Percentiles rank a stretch among this genome's conserved stretches.
These are phyloP conservation scores for Odontarrhena argentea DNA, from an alignment of 345 rosid species.

Conservation along the genomic window DNA sequence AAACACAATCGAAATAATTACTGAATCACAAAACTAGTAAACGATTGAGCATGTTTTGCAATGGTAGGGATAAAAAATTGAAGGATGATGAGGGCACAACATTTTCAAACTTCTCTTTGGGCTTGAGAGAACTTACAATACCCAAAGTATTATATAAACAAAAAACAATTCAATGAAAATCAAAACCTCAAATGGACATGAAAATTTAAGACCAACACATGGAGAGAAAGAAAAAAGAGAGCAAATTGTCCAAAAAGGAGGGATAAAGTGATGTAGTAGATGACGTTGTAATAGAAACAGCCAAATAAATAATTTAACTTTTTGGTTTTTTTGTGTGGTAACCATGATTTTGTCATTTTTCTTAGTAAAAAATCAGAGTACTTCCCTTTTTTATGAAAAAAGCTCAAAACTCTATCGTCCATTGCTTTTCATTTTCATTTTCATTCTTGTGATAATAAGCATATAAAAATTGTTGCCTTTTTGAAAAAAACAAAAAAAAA, in stretches of 20 bases:
- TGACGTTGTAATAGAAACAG: conserved; percentile 32
- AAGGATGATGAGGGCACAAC: too few species aligned
- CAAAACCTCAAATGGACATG: neutral
- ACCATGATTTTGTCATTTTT: conserved; percentile 17
- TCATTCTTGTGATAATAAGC: neutral
- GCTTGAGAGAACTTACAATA: too few species aligned
- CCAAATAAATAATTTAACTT: conserved; percentile 1
- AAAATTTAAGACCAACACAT: neutral
- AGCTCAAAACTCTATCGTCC: conserved; percentile 20
- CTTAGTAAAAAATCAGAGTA: conserved; percentile 1
- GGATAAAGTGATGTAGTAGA: conserved; percentile 23
- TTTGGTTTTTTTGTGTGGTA: neutral
- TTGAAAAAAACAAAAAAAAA: too few species aligned
- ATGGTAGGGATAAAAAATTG: too few species aligned
- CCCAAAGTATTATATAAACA: too few species aligned
- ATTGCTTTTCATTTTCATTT: conserved; percentile 10
- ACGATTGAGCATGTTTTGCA: too few species aligned
- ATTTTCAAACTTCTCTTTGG: too few species aligned
- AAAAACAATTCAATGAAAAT: neutral
- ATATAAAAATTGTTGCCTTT: too few species aligned
- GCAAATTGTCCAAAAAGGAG: neutral
- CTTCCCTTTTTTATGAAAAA: conserved; percentile 3
- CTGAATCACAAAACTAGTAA: too few species aligned
- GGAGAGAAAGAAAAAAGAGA: neutral
- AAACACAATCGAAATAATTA: too few species aligned